phyloP scores from a whole-genome alignment of 2,329 filamentous ascomycete genomes.

The Pseudopyricularia cyperi region DNA sequence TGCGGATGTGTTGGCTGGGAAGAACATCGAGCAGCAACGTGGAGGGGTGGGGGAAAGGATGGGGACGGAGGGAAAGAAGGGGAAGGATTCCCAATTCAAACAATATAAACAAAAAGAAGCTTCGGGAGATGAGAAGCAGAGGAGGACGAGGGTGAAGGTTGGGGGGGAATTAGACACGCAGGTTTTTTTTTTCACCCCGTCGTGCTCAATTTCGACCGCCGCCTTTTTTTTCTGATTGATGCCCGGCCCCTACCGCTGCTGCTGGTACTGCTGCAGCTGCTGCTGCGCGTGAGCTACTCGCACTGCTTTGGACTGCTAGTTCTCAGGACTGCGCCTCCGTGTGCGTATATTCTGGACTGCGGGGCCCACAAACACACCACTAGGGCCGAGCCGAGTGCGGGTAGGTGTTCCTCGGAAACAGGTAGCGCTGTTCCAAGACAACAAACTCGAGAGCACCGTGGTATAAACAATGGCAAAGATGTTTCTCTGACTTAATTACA shows the following conservation, averaged over 20 bases:
- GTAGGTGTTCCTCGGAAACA: background rate
- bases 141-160: constrained; percentile 6
- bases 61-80: background rate
- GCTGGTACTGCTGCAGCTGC: background rate
- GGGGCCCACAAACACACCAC: background rate
- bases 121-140: background rate
- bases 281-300: background rate
- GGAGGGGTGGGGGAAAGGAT: background rate
- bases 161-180: constrained; percentile 6
- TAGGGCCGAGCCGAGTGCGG: background rate
- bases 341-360: background rate
- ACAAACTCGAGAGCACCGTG: background rate
- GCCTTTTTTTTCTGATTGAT: background rate
- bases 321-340: background rate
- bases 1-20: background rate
- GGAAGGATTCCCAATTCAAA: no score
- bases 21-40: background rate
- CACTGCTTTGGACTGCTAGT: background rate
- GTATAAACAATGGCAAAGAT: background rate
- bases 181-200: background rate
- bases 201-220: background rate
- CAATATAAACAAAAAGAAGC: no score
- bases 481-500: background rate
- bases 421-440: background rate
- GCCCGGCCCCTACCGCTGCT: background rate